Conservation (phyloP, 1,284 basidiomycete genomes). For the Ceraceosorus guamensis region DNA sequence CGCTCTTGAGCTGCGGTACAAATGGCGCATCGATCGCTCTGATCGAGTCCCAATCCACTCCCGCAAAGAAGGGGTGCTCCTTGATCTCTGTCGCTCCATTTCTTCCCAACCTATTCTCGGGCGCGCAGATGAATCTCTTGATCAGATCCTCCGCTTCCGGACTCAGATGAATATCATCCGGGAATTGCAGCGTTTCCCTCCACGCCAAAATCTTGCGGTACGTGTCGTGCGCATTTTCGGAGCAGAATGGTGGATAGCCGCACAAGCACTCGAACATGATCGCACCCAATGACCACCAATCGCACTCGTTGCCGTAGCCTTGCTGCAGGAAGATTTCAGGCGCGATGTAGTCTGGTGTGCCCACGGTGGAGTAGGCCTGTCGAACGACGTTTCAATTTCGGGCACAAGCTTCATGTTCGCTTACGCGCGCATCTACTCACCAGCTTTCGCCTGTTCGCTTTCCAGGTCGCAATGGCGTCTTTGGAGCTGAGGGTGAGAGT, state of each 20-base stretch:
- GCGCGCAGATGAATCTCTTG: slow-evolving; percentile 78
- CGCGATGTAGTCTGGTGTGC: slow-evolving; percentile 97
- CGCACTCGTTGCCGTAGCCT: slow-evolving; percentile 95
- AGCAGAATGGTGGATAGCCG: slow-evolving; percentile 92
- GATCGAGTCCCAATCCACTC: slow-evolving; percentile 86
- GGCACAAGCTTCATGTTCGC: not conserved
- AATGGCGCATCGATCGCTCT: slow-evolving; percentile 91
- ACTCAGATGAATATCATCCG: slow-evolving; percentile 89
- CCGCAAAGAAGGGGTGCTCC: slow-evolving; percentile 87
- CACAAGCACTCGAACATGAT: slow-evolving; percentile 99
- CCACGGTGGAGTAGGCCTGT: slow-evolving; percentile 90
- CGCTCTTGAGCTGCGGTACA: slow-evolving; percentile 72
- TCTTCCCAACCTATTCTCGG: slow-evolving; percentile 62
- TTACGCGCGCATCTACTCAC: slow-evolving; percentile 52
- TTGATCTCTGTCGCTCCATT: slow-evolving; percentile 76
- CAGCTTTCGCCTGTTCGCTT: slow-evolving; percentile 91
- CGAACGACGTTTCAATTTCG: slow-evolving; percentile 38
- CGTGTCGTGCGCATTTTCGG: slow-evolving; percentile 92
- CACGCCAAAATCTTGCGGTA: slow-evolving; percentile 98
- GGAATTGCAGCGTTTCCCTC: slow-evolving; percentile 78
- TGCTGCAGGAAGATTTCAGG: slow-evolving; percentile 97
- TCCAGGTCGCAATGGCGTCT: slow-evolving; percentile 70
- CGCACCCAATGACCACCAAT: slow-evolving; percentile 81
- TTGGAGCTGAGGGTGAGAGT: slow-evolving; percentile 44
- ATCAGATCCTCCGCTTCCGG: slow-evolving; percentile 88